These are phyloP conservation scores for Wickerhamiella dianesei DNA, from an alignment of 805 yeast species.

Conservation along the genomic window DNA sequence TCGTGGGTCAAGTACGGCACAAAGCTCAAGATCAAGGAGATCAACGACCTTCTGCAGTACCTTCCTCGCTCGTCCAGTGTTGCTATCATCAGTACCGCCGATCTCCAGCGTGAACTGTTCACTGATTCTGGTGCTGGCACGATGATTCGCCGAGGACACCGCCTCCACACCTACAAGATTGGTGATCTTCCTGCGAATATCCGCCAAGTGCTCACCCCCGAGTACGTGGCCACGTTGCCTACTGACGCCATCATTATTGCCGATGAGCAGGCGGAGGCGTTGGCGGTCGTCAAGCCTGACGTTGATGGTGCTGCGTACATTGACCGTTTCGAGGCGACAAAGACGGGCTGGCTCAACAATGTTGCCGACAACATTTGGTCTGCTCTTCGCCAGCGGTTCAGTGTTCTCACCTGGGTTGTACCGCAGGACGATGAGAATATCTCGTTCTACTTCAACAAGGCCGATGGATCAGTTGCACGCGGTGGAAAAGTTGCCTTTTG, in stretches of 20 bases:
- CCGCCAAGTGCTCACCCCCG: slow-evolving; percentile 63
- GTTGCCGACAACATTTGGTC: slow-evolving; percentile 90
- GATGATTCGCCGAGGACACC: slow-evolving; percentile 92
- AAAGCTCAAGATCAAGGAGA: slow-evolving; percentile 89
- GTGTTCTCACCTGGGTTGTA: slow-evolving; percentile 73
- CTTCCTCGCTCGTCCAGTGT: slow-evolving; percentile 96
- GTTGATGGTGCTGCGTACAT: slow-evolving; percentile 44
- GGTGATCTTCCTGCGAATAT: slow-evolving; percentile 48
- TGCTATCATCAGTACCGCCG: slow-evolving; percentile 90
- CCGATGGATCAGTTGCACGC: slow-evolving; percentile 86
- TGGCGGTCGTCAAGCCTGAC: slow-evolving; percentile 61
- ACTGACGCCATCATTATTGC: slow-evolving; percentile 50
- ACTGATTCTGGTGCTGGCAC: slow-evolving; percentile 99
- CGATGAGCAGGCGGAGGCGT: slow-evolving; percentile 90
- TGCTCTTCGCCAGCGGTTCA: slow-evolving; percentile 61
- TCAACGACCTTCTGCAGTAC: slow-evolving; percentile 83
- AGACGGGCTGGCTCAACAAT: slow-evolving; percentile 93
- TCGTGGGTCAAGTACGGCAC: slow-evolving; percentile 99
- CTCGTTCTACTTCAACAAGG: slow-evolving; percentile 80
- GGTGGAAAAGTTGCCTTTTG: slow-evolving; percentile 86
- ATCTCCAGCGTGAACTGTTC: slow-evolving; percentile 90
- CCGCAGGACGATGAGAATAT: slow-evolving; percentile 82
- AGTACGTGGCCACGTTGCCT: slow-evolving; percentile 57
- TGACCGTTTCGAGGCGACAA: slow-evolving; percentile 76
- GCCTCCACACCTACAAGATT: slow-evolving; percentile 55